These are phyloP conservation scores for Mytilinidion resinicola DNA, from an alignment of 495 filamentous ascomycete genomes.

Conservation along the genomic window DNA sequence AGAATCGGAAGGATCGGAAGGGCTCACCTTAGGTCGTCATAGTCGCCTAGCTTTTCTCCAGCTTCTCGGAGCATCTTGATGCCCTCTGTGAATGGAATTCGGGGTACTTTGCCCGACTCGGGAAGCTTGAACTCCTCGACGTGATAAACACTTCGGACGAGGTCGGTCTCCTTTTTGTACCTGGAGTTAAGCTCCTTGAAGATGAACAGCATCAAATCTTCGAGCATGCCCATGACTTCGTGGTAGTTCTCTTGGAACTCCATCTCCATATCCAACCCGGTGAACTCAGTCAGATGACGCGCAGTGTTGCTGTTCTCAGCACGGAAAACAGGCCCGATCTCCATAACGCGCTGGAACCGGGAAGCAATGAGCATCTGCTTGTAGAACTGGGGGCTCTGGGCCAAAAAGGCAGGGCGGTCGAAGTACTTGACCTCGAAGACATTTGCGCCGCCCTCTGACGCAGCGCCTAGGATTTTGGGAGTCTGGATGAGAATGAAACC, in stretches of 20 bases:
- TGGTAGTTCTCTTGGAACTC: slow-evolving; percentile 43
- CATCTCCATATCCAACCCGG: slow-evolving; percentile 44
- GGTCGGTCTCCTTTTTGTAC: slow-evolving; percentile 39
- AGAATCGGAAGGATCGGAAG: background rate
- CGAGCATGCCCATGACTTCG: slow-evolving; percentile 40
- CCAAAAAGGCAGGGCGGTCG: slow-evolving; percentile 37
- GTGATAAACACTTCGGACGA: slow-evolving; percentile 38
- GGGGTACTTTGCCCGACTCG: slow-evolving; percentile 66
- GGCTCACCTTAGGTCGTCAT: slow-evolving; percentile 69
- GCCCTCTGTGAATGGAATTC: slow-evolving; percentile 79
- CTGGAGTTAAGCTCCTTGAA: slow-evolving; percentile 38
- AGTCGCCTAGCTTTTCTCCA: slow-evolving; percentile 60
- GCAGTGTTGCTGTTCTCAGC: slow-evolving; percentile 45
- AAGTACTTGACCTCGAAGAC: slow-evolving; percentile 44
- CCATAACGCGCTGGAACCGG: slow-evolving; percentile 39
- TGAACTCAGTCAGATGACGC: slow-evolving; percentile 44
- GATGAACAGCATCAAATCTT: slow-evolving; percentile 42
- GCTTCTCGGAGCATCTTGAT: slow-evolving; percentile 75
- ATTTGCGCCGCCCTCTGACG: slow-evolving; percentile 40
- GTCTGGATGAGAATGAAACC: slow-evolving; percentile 38
- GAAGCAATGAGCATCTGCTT: slow-evolving; percentile 44
- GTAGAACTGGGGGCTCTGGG: slow-evolving; percentile 42
- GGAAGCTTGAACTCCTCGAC: slow-evolving; percentile 45
- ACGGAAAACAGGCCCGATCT: slow-evolving; percentile 42
- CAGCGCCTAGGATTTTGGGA: slow-evolving; percentile 38